These are phyloP conservation scores for Mycena sp. DNA, from an alignment of 1,284 basidiomycete species.

Conservation along the genomic window DNA sequence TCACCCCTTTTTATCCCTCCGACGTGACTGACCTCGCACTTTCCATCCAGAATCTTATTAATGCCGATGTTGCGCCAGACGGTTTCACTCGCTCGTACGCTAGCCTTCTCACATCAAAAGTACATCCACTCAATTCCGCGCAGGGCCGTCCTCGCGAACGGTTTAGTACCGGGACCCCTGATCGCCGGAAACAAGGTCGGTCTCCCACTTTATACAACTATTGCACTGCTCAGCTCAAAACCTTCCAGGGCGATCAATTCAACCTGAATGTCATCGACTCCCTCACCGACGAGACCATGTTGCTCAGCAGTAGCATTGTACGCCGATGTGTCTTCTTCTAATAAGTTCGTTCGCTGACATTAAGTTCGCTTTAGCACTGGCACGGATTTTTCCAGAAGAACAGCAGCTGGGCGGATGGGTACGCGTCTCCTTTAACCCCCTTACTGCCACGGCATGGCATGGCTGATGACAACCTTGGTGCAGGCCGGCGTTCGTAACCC, in stretches of 20 bases:
- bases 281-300: conserved; percentile 27
- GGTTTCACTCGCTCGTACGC: conserved; percentile 11
- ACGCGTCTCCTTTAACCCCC: not conserved
- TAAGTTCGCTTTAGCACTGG: conserved; percentile 43
- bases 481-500: conserved; percentile 40
- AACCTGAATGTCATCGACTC: conserved; percentile 43
- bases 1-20: no score
- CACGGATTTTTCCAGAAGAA: conserved; percentile 44
- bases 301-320: conserved; percentile 4
- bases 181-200: conserved; percentile 37
- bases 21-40: no score
- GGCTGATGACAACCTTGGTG: not conserved
- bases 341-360: no score
- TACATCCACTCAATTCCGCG: not conserved
- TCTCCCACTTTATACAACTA: not conserved
- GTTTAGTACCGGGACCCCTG: conserved; percentile 34
- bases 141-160: conserved; percentile 23
- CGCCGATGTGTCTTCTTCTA: not conserved
- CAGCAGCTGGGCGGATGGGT: conserved; percentile 43
- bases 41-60: not conserved
- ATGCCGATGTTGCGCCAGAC: not conserved
- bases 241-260: conserved; percentile 36
- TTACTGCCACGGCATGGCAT: not conserved
- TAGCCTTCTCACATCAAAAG: not conserved
- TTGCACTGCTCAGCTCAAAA: not conserved